Evolutionary conservation across 2,329 filamentous ascomycete species (phyloP).

Genomic region (Monosporascus sp.): DNA sequence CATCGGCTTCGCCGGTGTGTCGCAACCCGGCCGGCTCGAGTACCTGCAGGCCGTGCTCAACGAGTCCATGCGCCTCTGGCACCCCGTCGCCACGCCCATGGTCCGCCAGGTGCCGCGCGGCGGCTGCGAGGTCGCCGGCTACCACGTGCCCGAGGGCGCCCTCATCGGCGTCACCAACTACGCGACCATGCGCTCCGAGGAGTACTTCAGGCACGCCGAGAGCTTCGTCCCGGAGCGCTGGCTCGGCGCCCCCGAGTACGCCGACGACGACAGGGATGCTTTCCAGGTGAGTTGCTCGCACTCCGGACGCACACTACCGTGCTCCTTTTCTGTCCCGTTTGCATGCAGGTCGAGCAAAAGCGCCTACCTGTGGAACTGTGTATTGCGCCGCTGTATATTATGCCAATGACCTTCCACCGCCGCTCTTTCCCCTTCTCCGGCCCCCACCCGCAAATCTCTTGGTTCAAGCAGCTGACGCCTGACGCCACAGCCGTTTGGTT

Average conservation of each 20-base stretch:
- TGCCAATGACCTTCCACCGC: not conserved
- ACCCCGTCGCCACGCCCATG: conserved; percentile 12
- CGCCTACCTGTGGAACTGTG: too few species aligned
- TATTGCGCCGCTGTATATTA: not conserved
- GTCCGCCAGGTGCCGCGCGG: conserved; percentile 8
- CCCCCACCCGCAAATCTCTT: too few species aligned
- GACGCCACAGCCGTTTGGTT: conserved; percentile 8
- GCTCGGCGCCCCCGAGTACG: conserved; percentile 14
- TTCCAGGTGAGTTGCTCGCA: conserved; percentile 9
- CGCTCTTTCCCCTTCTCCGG: too few species aligned
- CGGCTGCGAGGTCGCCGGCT: conserved; percentile 9
- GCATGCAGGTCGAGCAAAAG: too few species aligned
- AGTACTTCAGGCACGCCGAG: conserved; percentile 11
- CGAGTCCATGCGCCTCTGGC: conserved; percentile 13
- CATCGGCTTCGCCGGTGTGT: conserved; percentile 8
- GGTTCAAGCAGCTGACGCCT: conserved; percentile 1
- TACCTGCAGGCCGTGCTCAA: conserved; percentile 12
- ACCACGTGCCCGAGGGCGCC: conserved; percentile 12
- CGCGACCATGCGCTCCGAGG: conserved; percentile 7
- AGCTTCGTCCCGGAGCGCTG: conserved; percentile 15
- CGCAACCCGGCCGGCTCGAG: conserved; percentile 1
- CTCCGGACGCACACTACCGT: too few species aligned
- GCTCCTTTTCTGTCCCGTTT: too few species aligned
- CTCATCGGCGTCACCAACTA: conserved; percentile 12
- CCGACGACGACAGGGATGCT: conserved; percentile 7